These are phyloP conservation scores for Cupressus sempervirens DNA, from an alignment of 75 land plant species.

Conservation along the genomic window DNA sequence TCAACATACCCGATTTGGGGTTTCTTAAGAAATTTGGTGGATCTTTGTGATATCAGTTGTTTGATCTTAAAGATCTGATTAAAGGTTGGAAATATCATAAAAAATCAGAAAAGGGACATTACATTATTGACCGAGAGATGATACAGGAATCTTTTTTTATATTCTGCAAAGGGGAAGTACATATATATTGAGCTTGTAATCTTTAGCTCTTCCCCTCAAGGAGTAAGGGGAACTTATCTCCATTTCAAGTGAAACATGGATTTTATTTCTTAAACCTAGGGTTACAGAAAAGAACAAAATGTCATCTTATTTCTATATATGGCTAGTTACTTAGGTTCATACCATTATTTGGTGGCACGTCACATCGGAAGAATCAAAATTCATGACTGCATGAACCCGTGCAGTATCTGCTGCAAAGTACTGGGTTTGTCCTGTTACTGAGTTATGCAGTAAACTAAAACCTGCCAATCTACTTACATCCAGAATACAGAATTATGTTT, in stretches of 20 bases:
- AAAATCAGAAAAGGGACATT: no score
- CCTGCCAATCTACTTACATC: neutral
- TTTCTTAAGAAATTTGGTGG: no score
- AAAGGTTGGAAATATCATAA: no score
- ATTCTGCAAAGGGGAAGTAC: neutral
- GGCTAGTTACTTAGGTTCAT: neutral
- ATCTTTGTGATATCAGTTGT: no score
- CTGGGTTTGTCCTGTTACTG: neutral
- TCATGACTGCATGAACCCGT: neutral
- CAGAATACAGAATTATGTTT: no score
- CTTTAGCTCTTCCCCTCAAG: neutral
- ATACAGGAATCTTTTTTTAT: neutral
- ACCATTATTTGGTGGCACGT: neutral
- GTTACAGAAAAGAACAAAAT: neutral
- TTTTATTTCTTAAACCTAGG: neutral
- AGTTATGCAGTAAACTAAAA: neutral
- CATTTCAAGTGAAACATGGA: neutral
- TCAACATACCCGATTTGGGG: no score
- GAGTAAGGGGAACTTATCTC: neutral
- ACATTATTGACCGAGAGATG: neutral
- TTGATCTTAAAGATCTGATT: no score
- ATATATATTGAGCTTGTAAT: neutral
- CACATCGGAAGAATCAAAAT: neutral
- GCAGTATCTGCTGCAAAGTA: neutral
- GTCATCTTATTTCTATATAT: neutral